Evolutionary conservation across 163 green algal genomes (phyloP).

Genomic region (Scenedesmus sp.): DNA sequence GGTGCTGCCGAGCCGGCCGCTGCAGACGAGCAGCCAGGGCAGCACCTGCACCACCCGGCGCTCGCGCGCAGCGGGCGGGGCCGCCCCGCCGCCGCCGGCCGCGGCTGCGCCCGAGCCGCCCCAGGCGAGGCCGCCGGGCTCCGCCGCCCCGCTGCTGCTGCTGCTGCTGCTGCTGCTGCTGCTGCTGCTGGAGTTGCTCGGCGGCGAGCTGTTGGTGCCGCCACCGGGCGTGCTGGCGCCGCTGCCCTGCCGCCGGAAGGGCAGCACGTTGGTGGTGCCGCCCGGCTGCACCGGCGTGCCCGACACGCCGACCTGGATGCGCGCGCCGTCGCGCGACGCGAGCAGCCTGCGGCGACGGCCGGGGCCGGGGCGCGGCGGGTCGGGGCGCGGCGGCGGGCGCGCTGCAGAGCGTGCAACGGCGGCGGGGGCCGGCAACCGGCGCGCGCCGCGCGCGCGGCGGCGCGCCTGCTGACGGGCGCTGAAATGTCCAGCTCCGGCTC

Average conservation of each 20-base stretch:
- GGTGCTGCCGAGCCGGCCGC: slow-evolving; percentile 41
- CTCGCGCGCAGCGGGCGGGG: no score
- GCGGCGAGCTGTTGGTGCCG: background rate
- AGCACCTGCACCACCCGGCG: slow-evolving; percentile 52
- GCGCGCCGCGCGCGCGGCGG: no score
- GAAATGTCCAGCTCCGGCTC: slow-evolving; percentile 45
- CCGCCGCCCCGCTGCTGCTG: slow-evolving; percentile 10
- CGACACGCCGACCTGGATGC: slow-evolving; percentile 20
- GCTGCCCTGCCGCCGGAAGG: slow-evolving; percentile 12
- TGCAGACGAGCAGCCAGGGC: slow-evolving; percentile 60
- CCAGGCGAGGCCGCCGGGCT: no score
- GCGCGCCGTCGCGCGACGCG: background rate
- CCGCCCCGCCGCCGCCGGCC: no score
- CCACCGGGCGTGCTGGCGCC: background rate
- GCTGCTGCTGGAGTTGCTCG: slow-evolving; percentile 33
- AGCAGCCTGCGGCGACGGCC: slow-evolving; percentile 1
- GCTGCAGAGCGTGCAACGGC: no score
- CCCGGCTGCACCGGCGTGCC: background rate
- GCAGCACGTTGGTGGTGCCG: slow-evolving; percentile 21
- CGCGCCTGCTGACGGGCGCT: slow-evolving; percentile 5
- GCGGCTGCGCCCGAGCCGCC: no score
- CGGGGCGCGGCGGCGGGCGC: background rate
- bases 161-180: slow-evolving; percentile 19
- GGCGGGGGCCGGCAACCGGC: no score
- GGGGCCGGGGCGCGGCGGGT: no score